Base-by-base conservation (phyloP, 345 rosid species). In the Heritiera fomes region DNA sequence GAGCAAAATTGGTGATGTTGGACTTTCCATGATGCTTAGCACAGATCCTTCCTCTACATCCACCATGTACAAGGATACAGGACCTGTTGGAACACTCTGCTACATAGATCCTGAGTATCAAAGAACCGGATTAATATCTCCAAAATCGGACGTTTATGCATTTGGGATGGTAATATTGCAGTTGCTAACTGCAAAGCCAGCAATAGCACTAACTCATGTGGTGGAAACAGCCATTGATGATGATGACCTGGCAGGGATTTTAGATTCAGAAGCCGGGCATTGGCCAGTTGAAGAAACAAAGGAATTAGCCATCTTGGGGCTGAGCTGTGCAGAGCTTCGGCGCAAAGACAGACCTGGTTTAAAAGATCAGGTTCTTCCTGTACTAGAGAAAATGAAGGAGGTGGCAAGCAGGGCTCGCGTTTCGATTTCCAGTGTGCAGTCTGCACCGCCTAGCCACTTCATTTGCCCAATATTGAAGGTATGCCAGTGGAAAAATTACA, bases 51-150 rank as follows among this genome's bases (percentile, higher is more conserved):
- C 77, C 15, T 70, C 75, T 15, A 40, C 78, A 38, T 81, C 89
- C 73, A 78, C 88, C 23, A 77, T 75, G 78, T 83, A 72, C 80
- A 88, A 83, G 68, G 89, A 90, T 62, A 90, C 94, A 18, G 91
- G 86, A 23, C 95, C 91, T 0, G 97, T 89, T 9, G 98, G 98
- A 60, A 93, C 98, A 7, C 80, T 91, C 32, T 90, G 94, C 84
- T 95, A 95, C 55, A 90, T 93, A 4, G 99, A 95, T 77, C 99
- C 99, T 0, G 98, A 95, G 85, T 93, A 95, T 79, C 98, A 93
- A 77, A 80, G 98, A 81, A 95, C 88, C 0, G 98, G 99, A n/a
- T 38, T 81, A 79, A 75, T 93, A 82, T 91, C 93, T 72, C 87
- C 90, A 32, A 88, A 90, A 71, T 92, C 97, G 0, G 99, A 95